Conservation (phyloP, 2,329 filamentous ascomycete genomes). For the Salinomyces thailandicus region DNA sequence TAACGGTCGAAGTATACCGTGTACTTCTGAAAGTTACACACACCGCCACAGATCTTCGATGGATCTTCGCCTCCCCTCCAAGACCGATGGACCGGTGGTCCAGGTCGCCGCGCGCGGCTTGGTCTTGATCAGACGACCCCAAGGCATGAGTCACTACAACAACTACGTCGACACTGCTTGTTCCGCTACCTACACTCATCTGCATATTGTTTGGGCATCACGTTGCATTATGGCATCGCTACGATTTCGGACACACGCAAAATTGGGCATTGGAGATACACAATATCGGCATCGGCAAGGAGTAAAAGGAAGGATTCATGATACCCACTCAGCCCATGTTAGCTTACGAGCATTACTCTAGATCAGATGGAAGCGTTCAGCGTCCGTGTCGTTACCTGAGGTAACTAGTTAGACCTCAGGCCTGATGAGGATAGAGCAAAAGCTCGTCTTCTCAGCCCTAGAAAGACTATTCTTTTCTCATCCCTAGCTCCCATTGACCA, state of each 20-base stretch:
- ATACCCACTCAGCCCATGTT: neutral
- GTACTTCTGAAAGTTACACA: neutral
- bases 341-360: neutral
- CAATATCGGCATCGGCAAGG: neutral
- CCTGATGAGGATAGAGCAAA: no score
- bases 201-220: neutral
- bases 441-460: no score
- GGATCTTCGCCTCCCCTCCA: neutral
- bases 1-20: neutral
- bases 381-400: no score
- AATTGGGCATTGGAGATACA: no score
- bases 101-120: neutral
- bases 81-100: neutral
- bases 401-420: no score
- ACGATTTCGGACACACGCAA: neutral
- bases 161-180: neutral
- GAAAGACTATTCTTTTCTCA: no score
- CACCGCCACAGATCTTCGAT: neutral
- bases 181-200: neutral
- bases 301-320: neutral
- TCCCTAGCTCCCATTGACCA: no score
- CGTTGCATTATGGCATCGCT: no score
- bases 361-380: no score
- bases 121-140: neutral
- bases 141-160: neutral